Evolutionary conservation across 345 rosid species (phyloP).

Genomic region (Eucalyptus brandiana): DNA sequence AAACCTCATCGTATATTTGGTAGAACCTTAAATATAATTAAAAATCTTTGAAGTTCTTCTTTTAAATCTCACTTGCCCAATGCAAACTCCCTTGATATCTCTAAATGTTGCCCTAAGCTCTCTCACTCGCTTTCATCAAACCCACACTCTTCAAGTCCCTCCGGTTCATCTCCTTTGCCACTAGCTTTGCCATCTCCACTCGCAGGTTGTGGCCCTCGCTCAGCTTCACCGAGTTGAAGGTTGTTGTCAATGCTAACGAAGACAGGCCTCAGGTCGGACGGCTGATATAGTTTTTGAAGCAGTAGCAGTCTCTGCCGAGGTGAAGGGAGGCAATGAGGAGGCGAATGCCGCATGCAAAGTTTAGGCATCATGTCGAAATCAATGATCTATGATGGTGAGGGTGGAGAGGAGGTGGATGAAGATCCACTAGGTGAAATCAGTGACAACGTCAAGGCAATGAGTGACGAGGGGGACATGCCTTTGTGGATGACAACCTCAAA

Average conservation of each 20-base stretch:
- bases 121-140: neutral
- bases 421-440: neutral
- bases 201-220: neutral
- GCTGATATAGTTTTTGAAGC: neutral
- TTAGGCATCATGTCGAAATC: neutral
- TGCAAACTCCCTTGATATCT: neutral
- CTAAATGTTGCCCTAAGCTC: neutral
- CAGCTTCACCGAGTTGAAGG: neutral
- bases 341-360: neutral
- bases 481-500: neutral
- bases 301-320: rapidly evolving
- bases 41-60: too few relatives aligned
- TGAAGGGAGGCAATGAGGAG: neutral
- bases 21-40: rapidly evolving
- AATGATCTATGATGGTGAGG: neutral
- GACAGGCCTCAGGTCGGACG: rapidly evolving
- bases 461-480: neutral
- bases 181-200: neutral
- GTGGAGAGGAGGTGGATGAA: neutral
- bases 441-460: neutral
- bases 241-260: neutral
- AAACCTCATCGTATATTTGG: neutral
- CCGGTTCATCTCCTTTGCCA: neutral
- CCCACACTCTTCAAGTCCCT: neutral
- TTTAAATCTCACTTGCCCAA: neutral